These are phyloP conservation scores for Aureobasidium vineae DNA, from an alignment of 2,329 filamentous ascomycete species.

Conservation along the genomic window DNA sequence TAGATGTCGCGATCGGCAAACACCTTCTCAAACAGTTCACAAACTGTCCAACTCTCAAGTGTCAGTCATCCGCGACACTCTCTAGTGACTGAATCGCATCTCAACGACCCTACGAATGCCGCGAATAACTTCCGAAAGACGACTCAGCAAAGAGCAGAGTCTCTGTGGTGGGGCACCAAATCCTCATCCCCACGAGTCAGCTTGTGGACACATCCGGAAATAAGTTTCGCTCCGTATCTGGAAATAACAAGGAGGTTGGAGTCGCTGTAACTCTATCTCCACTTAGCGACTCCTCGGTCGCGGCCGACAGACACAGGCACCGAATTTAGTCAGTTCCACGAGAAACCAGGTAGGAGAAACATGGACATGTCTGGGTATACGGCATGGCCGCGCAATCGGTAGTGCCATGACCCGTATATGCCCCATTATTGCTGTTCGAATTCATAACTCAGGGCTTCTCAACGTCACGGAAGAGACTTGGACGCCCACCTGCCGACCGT, in stretches of 20 bases:
- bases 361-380: neutral
- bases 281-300: constrained; percentile 5
- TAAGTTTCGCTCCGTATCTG: neutral
- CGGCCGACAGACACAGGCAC: neutral
- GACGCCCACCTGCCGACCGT: neutral
- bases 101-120: neutral
- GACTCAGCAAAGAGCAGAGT: neutral
- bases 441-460: neutral
- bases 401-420: neutral
- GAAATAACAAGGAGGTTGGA: constrained; percentile 6
- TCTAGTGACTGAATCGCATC: neutral
- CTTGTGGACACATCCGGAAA: neutral
- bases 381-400: neutral
- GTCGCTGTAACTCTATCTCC: constrained; percentile 21
- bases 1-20: constrained; percentile 6
- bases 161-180: neutral
- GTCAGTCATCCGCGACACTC: neutral
- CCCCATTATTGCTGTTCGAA: neutral
- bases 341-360: neutral
- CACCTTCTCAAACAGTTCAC: neutral
- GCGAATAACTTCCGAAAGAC: neutral
- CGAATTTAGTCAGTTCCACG: neutral
- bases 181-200: neutral
- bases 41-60: neutral
- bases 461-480: constrained; percentile 4